phyloP scores from a whole-genome alignment of 2,329 filamentous ascomycete genomes.

The Nothomitra cinnamomea region DNA sequence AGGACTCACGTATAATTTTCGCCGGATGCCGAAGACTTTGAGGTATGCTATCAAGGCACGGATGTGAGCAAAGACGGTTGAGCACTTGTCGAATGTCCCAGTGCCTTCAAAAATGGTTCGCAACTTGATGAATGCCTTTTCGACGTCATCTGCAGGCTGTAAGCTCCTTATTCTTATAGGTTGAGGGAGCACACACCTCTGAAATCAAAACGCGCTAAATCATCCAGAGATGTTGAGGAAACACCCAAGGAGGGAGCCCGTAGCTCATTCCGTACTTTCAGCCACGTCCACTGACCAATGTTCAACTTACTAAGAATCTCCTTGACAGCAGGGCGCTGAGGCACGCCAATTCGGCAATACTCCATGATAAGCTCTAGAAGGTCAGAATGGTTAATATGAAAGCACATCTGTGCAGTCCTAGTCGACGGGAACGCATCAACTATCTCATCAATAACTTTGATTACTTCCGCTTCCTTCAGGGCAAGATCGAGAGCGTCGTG shows the following conservation, averaged over 20 bases:
- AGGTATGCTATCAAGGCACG: conserved; percentile 62
- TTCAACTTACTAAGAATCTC: conserved; percentile 79
- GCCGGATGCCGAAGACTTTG: conserved; percentile 55
- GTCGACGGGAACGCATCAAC: conserved; percentile 64
- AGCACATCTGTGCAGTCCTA: conserved; percentile 58
- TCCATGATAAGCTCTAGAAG: conserved; percentile 80
- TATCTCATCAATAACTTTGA: conserved; percentile 90
- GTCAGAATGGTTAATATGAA: conserved; percentile 78
- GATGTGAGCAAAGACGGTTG: conserved; percentile 54
- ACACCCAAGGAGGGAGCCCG: conserved; percentile 67
- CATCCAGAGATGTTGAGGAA: conserved; percentile 77
- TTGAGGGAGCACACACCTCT: conserved; percentile 34
- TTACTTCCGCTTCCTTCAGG: conserved; percentile 78
- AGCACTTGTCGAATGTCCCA: conserved; percentile 31
- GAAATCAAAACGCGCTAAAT: conserved; percentile 82
- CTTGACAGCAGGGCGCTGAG: conserved; percentile 54
- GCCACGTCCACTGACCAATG: conserved; percentile 63
- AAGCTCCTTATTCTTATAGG: conserved; percentile 17
- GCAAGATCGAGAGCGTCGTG: conserved; percentile 64
- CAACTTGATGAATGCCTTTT: conserved; percentile 53
- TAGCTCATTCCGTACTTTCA: conserved; percentile 66
- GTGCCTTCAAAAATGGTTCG: conserved; percentile 36
- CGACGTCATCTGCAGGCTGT: conserved; percentile 45
- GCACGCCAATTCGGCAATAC: conserved; percentile 59
- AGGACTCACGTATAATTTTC: conserved; percentile 70